Conservation (phyloP, 176 grass and related monocot species). For the Microstegium vimineum region DNA sequence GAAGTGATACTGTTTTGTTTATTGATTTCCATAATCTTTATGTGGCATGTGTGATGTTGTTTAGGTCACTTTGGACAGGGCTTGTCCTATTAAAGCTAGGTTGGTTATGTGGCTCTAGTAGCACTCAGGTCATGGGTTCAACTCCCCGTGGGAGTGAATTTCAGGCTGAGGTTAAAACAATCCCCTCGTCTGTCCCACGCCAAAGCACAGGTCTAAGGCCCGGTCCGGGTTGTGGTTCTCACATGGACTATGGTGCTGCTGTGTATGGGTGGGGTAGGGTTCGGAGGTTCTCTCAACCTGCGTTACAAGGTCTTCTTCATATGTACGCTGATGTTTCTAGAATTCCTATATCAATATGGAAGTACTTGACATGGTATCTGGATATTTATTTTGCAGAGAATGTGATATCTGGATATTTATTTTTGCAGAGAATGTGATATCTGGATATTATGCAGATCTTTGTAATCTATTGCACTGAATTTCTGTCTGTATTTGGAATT, state of each 20-base stretch:
- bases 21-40: too few species aligned
- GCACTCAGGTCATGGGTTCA: neutral
- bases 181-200: too few species aligned
- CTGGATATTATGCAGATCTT: constrained; percentile 7
- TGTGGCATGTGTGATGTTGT: too few species aligned
- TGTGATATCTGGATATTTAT: neutral
- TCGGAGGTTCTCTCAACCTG: neutral
- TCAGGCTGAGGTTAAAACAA: neutral
- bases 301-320: neutral
- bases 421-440: neutral
- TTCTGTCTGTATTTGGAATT: neutral
- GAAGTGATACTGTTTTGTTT: too few species aligned
- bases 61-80: neutral
- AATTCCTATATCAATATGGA: neutral
- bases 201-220: neutral
- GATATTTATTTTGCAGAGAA: neutral
- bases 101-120: too few species aligned
- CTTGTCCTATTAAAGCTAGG: neutral
- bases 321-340: neutral
- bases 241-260: neutral
- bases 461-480: neutral
- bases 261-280: neutral
- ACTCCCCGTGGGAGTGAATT: neutral
- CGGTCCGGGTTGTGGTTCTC: neutral
- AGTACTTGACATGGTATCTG: neutral